A percentile compares a stretch with the other conserved stretches of the same genome.
Evolutionary conservation across 257 asterid species (phyloP).

Genomic region (Jasminum sambac): DNA sequence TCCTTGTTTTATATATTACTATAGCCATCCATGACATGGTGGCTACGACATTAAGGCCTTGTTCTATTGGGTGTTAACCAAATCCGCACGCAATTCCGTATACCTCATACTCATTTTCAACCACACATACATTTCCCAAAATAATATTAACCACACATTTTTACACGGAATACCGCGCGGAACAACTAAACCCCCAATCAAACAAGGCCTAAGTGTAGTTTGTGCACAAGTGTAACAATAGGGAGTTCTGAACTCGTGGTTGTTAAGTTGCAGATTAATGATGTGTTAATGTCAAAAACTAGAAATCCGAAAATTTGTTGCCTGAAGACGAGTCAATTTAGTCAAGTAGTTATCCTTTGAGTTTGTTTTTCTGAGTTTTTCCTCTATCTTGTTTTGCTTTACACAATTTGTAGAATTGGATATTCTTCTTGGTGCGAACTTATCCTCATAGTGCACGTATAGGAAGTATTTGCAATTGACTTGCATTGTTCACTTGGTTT

Average conservation of each 20-base stretch:
- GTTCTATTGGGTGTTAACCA: no score
- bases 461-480: not conserved
- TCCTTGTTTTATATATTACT: not conserved
- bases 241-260: not conserved
- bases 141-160: no score
- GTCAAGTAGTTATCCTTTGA: not conserved
- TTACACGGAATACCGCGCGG: no score
- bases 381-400: not conserved
- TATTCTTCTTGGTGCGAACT: not conserved
- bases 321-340: not conserved
- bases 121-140: no score
- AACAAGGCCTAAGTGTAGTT: not conserved
- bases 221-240: not conserved
- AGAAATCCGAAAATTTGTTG: not conserved
- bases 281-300: not conserved
- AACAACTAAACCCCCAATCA: no score
- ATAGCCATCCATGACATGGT: slow-evolving; percentile 1
- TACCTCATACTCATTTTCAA: no score
- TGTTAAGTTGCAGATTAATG: not conserved
- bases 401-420: not conserved
- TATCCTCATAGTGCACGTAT: not conserved
- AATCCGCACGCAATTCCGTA: no score
- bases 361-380: no score
- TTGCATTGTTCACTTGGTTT: not conserved
- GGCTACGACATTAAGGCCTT: not conserved